A percentile compares a stretch with the other conserved stretches of the same genome.
Evolutionary conservation across 2,329 filamentous ascomycete species (phyloP).

Genomic region (Microsporum canis): DNA sequence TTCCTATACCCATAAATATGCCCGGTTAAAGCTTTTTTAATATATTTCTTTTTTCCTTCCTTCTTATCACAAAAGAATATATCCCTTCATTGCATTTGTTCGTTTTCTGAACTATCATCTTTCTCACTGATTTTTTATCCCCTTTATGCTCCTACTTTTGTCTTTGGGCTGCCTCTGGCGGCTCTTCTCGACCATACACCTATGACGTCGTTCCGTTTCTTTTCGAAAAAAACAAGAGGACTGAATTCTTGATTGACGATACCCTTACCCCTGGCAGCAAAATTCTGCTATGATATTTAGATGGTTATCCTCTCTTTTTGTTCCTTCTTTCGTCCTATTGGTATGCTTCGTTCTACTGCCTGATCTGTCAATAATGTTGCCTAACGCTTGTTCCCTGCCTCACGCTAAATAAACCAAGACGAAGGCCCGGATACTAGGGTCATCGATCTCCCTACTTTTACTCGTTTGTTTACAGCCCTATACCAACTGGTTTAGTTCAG

Average conservation of each 20-base stretch:
- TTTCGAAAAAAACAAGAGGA: background rate
- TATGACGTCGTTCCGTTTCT: background rate
- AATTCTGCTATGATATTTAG: background rate
- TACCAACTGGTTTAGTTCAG: background rate
- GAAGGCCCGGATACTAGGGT: background rate
- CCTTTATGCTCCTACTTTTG: background rate
- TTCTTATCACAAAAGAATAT: background rate
- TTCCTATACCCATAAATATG: conserved; percentile 5
- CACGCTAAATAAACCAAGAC: background rate
- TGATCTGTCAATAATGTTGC: background rate
- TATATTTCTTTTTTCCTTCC: background rate
- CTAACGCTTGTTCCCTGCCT: background rate
- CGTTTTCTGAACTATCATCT: background rate
- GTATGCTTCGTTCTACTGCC: background rate
- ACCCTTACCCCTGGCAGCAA: background rate
- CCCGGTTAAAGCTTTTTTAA: conserved; percentile 2
- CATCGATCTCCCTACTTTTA: background rate
- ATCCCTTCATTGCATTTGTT: background rate
- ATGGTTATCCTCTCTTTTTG: background rate
- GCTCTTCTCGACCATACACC: background rate
- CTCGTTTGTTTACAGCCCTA: background rate
- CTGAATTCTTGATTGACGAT: background rate
- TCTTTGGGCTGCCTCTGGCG: background rate
- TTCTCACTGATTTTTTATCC: background rate
- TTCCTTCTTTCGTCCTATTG: background rate